These are phyloP conservation scores for Ambrosia trifida DNA, from an alignment of 129 eudicot species.

Conservation along the genomic window DNA sequence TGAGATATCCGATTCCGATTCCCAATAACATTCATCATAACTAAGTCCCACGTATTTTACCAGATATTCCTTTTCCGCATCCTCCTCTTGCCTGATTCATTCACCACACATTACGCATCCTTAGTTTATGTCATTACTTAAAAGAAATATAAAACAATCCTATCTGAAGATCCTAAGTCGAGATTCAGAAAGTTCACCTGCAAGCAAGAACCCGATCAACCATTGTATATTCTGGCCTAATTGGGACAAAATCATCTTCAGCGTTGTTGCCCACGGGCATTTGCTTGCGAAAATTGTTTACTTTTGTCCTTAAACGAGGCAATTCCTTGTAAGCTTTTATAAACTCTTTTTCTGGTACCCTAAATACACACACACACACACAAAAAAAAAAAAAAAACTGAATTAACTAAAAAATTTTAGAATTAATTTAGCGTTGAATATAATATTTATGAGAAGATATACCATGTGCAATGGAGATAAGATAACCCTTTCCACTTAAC, in stretches of 20 bases:
- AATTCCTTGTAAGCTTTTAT: constrained; percentile 76
- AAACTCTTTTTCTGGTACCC: constrained; percentile 92
- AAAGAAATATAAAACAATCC: not conserved
- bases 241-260: constrained; percentile 84
- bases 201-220: constrained; percentile 92
- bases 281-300: constrained; percentile 79
- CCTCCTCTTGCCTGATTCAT: constrained; percentile 52
- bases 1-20: constrained; percentile 77
- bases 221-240: constrained; percentile 93
- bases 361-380: constrained; percentile 45
- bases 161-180: not conserved
- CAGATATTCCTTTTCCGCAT: constrained; percentile 76
- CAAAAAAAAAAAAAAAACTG: constrained; percentile 19
- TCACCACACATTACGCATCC: constrained; percentile 16
- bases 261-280: constrained; percentile 49
- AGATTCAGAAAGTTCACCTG: constrained; percentile 50
- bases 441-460: constrained; percentile 13
- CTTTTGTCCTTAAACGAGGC: constrained; percentile 89
- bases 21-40: constrained; percentile 97
- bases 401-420: constrained; percentile 24
- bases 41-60: constrained; percentile 91
- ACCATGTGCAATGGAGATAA: constrained; percentile 98
- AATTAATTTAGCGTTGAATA: constrained; percentile 1
- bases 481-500: constrained; percentile 95
- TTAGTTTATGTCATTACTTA: constrained; percentile 10